Conservation (phyloP, 1,284 basidiomycete genomes). For the Inonotus obliquus region DNA sequence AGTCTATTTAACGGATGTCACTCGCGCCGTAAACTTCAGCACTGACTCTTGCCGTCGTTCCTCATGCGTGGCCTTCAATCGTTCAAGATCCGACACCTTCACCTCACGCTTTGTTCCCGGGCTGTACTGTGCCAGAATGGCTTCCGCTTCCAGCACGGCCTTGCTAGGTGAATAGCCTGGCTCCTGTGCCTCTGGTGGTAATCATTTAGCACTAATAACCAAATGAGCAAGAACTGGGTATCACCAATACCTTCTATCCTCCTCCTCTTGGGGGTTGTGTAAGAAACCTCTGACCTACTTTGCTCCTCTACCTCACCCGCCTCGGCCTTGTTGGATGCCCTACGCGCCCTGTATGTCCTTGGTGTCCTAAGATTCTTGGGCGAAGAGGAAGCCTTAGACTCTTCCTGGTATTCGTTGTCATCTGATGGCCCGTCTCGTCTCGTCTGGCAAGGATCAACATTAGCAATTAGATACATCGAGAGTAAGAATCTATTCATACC, state of each 20-base stretch:
- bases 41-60: not conserved
- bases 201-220: not conserved
- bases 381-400: not conserved
- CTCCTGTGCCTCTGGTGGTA: not conserved
- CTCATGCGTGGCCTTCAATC: not conserved
- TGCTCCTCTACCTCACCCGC: not conserved
- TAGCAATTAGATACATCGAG: not conserved
- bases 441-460: not conserved
- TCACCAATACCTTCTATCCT: not conserved
- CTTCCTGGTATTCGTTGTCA: not conserved
- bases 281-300: not conserved
- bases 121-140: not conserved
- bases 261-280: not conserved
- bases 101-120: not conserved
- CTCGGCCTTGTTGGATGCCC: not conserved
- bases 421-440: not conserved
- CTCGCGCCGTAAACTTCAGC: not conserved
- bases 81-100: not conserved
- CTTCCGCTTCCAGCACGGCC: not conserved
- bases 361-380: not conserved
- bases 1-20: not conserved
- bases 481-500: not conserved
- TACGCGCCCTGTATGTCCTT: not conserved
- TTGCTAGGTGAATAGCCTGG: not conserved
- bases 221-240: not conserved